A percentile compares a stretch with the other conserved stretches of the same genome.
Evolutionary conservation across 2,329 filamentous ascomycete genomes (phyloP).

Genomic region (Didymellaceae sp.): DNA sequence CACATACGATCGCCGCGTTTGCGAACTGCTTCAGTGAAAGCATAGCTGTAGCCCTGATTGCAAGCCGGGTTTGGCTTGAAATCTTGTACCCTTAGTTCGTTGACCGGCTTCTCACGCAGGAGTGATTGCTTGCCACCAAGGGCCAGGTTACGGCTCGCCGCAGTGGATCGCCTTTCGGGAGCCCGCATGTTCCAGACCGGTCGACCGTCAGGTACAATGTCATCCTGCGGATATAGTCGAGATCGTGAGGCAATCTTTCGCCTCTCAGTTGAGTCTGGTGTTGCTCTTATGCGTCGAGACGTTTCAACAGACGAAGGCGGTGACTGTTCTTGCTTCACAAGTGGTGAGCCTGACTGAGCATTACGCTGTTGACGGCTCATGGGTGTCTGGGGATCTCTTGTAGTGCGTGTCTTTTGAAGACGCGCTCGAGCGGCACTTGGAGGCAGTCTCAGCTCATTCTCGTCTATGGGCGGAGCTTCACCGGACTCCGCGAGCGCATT

Average conservation of each 20-base stretch:
- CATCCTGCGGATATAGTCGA: constrained; percentile 11
- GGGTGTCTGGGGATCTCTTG: constrained; percentile 23
- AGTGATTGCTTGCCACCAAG: constrained; percentile 16
- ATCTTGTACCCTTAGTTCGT: constrained; percentile 68
- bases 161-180: constrained; percentile 16
- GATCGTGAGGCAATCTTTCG: constrained; percentile 8
- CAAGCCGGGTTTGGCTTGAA: constrained; percentile 81
- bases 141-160: constrained; percentile 11
- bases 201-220: constrained; percentile 22
- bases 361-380: constrained; percentile 15
- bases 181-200: constrained; percentile 34
- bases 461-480: constrained; percentile 27
- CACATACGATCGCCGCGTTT: constrained; percentile 71
- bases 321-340: constrained; percentile 25
- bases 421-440: constrained; percentile 34
- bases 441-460: constrained; percentile 22
- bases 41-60: constrained; percentile 74
- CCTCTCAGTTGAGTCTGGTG: background rate
- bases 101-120: constrained; percentile 63
- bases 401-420: constrained; percentile 26
- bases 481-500: constrained; percentile 36
- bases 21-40: constrained; percentile 77
- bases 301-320: constrained; percentile 20
- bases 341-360: constrained; percentile 17
- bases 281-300: constrained; percentile 12